Conservation (phyloP, 768 basidiomycete genomes). For the Amanita rimosa region DNA sequence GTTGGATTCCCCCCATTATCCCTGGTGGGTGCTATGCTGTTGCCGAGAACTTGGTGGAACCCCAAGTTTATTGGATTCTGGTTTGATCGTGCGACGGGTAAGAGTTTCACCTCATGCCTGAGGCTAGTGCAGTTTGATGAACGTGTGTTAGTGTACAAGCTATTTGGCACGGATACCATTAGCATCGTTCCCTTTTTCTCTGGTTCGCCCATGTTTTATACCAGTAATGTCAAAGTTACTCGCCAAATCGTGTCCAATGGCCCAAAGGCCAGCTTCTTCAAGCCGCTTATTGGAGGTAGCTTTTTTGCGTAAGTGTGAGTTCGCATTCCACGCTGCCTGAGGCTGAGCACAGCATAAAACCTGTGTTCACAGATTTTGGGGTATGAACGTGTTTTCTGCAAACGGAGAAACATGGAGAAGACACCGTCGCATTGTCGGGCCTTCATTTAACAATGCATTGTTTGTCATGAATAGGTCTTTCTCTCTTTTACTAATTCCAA, state of each 20-base stretch:
- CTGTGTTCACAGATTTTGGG: conserved; percentile 16
- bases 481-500: conserved; percentile 1
- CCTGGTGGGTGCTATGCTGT: conserved; percentile 20
- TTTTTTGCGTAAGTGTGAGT: conserved; percentile 23
- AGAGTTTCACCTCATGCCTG: conserved; percentile 4
- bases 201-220: conserved; percentile 26
- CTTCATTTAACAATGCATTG: conserved; percentile 31
- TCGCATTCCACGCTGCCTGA: neutral
- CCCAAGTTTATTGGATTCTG: conserved; percentile 24
- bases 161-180: conserved; percentile 25
- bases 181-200: conserved; percentile 28
- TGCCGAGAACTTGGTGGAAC: conserved; percentile 34
- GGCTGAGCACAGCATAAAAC: neutral
- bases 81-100: conserved; percentile 23
- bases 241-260: conserved; percentile 31
- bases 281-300: conserved; percentile 22
- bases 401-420: conserved; percentile 34
- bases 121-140: neutral
- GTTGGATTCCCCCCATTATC: conserved; percentile 28
- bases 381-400: conserved; percentile 33
- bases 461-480: conserved; percentile 11
- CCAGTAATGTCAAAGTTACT: conserved; percentile 34
- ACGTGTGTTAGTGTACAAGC: conserved; percentile 20
- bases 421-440: conserved; percentile 32
- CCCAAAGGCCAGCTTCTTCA: conserved; percentile 27